A percentile compares a stretch with the other conserved stretches of the same genome.
These are phyloP conservation scores for Cytospora chrysosperma DNA, from an alignment of 2,329 filamentous ascomycete species.

Conservation along the genomic window DNA sequence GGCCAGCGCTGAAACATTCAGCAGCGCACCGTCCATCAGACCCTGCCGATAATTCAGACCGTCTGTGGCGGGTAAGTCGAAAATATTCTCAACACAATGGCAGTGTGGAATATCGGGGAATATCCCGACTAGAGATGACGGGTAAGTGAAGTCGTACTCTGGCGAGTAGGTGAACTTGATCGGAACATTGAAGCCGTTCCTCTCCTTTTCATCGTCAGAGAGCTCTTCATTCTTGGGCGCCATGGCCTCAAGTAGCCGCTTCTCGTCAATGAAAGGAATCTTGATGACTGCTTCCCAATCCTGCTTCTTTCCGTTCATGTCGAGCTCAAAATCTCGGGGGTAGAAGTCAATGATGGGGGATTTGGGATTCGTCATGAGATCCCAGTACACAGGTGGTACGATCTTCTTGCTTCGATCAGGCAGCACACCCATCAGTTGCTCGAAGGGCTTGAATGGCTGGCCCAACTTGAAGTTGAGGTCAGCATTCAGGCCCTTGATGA, in stretches of 20 bases:
- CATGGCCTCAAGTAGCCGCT: slow-evolving; percentile 82
- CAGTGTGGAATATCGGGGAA: slow-evolving; percentile 88
- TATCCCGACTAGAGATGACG: slow-evolving; percentile 81
- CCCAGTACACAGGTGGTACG: slow-evolving; percentile 82
- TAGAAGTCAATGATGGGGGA: slow-evolving; percentile 99
- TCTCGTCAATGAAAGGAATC: slow-evolving; percentile 97
- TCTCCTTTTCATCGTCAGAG: slow-evolving; percentile 71
- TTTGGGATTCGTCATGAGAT: slow-evolving; percentile 84
- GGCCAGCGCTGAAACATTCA: slow-evolving; percentile 80
- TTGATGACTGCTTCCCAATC: slow-evolving; percentile 99
- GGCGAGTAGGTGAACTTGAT: slow-evolving; percentile 88
- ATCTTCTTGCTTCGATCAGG: slow-evolving; percentile 97
- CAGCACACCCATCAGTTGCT: slow-evolving; percentile 97
- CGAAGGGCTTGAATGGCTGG: slow-evolving; percentile 90
- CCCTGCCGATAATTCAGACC: slow-evolving; percentile 83
- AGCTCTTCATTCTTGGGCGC: slow-evolving; percentile 76
- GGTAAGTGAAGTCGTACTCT: slow-evolving; percentile 77
- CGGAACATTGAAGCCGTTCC: slow-evolving; percentile 89
- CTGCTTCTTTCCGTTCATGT: slow-evolving; percentile 99
- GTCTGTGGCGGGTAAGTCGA: slow-evolving; percentile 89
- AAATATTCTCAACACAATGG: slow-evolving; percentile 92
- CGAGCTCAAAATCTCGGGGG: slow-evolving; percentile 91
- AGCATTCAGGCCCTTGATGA: slow-evolving; percentile 81
- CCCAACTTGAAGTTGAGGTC: slow-evolving; percentile 91
- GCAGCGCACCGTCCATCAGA: slow-evolving; percentile 77